phyloP scores from a whole-genome alignment of 2,329 filamentous ascomycete genomes.

The Penicillium sclerotigenum region DNA sequence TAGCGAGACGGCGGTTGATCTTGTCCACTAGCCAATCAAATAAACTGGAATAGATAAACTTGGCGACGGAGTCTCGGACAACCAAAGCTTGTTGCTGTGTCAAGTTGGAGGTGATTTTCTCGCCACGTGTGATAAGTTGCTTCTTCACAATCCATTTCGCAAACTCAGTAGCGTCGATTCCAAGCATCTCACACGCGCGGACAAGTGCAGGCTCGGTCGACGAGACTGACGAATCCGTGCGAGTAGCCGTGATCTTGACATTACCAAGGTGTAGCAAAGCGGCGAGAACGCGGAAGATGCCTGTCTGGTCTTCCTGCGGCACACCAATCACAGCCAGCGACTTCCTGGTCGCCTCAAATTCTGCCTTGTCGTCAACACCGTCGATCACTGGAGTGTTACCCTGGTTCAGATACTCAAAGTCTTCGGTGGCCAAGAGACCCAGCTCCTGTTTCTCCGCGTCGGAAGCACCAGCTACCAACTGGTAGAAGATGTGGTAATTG shows the following conservation, averaged over 20 bases:
- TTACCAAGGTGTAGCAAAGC: constrained; percentile 93
- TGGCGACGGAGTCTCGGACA: constrained; percentile 94
- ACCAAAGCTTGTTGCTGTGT: constrained; percentile 91
- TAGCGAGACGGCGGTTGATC: constrained; percentile 87
- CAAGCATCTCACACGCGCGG: constrained; percentile 78
- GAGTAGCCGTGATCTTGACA: constrained; percentile 87
- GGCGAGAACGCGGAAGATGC: constrained; percentile 87
- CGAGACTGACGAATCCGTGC: constrained; percentile 80
- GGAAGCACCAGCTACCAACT: constrained; percentile 87
- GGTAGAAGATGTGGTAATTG: constrained; percentile 99
- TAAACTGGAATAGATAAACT: constrained; percentile 96
- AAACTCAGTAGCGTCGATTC: constrained; percentile 81
- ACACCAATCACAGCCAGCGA: constrained; percentile 89
- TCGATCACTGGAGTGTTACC: constrained; percentile 88
- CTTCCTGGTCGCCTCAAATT: constrained; percentile 83
- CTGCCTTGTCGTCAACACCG: constrained; percentile 90
- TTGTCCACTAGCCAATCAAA: constrained; percentile 99
- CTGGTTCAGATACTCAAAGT: constrained; percentile 96
- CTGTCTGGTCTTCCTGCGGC: constrained; percentile 65
- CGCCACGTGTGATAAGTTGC: constrained; percentile 89
- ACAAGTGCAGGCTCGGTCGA: constrained; percentile 77
- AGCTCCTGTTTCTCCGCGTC: constrained; percentile 78
- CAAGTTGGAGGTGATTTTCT: constrained; percentile 95
- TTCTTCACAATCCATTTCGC: constrained; percentile 99
- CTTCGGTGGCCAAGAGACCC: constrained; percentile 74